Conservation (phyloP, 164 flowering plant genomes). For the Aristolochia californica region DNA sequence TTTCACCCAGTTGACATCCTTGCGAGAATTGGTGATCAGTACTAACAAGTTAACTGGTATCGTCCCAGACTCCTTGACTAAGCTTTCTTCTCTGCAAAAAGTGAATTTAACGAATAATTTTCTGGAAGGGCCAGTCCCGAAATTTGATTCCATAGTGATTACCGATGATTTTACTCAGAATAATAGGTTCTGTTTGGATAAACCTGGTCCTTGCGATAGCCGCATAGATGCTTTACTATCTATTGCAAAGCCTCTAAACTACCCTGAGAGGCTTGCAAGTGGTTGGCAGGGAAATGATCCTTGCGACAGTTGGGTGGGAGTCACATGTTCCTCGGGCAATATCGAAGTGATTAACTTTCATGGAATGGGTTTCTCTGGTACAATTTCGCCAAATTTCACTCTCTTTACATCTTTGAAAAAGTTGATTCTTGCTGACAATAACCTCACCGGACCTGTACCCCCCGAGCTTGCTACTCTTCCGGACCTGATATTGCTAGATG, state of each 20-base stretch:
- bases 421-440: constrained; percentile 44
- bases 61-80: constrained; percentile 46
- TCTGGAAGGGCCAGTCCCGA: constrained; percentile 75
- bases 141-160: constrained; percentile 32
- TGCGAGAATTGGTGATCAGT: constrained; percentile 50
- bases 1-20: constrained; percentile 36
- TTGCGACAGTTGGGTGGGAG: constrained; percentile 50
- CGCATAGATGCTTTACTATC: constrained; percentile 43
- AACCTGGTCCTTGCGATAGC: constrained; percentile 59
- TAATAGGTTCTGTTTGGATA: constrained; percentile 24
- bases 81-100: constrained; percentile 31
- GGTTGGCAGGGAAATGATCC: constrained; percentile 81
- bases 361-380: constrained; percentile 49
- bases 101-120: constrained; percentile 74
- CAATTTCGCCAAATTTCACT: constrained; percentile 51
- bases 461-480: constrained; percentile 40
- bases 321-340: constrained; percentile 30
- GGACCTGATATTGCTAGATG: constrained; percentile 35
- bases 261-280: constrained; percentile 49
- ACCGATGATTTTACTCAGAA: constrained; percentile 23
- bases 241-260: constrained; percentile 38
- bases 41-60: constrained; percentile 81
- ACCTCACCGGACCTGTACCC: constrained; percentile 64
- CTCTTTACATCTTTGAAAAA: constrained; percentile 30
- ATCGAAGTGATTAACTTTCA: constrained; percentile 42